A percentile compares a stretch with the other conserved stretches of the same genome.
Evolutionary conservation across 129 eudicot species (phyloP).

Genomic region (Sambucus nigra): DNA sequence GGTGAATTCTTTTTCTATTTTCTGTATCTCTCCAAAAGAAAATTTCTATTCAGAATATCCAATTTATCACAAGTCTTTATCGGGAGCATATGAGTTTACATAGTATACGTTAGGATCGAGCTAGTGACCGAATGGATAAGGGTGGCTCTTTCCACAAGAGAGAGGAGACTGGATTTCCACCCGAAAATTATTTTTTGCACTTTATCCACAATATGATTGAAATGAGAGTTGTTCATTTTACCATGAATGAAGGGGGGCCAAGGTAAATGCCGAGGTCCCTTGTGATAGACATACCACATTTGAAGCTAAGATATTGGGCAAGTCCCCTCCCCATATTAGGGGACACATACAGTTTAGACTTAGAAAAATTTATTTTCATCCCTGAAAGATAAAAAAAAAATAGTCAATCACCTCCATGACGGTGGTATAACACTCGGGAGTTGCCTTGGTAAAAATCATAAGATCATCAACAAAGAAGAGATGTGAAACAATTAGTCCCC

Average conservation of each 20-base stretch:
- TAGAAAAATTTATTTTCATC: too few species aligned
- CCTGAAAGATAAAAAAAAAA: too few species aligned
- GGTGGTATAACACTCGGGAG: too few species aligned
- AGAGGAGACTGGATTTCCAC: not conserved
- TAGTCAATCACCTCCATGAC: too few species aligned
- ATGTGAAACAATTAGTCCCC: not conserved
- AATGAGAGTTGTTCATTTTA: too few species aligned
- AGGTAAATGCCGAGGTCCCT: too few species aligned
- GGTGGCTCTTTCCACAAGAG: not conserved
- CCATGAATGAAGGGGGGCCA: too few species aligned
- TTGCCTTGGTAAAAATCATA: too few species aligned
- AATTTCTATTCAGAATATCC: not conserved
- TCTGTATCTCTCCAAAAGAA: not conserved
- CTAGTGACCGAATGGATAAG: not conserved
- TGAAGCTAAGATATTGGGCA: too few species aligned
- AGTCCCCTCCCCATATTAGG: too few species aligned
- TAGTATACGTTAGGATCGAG: not conserved
- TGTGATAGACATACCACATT: too few species aligned
- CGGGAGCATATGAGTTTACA: not conserved
- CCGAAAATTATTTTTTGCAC: not conserved
- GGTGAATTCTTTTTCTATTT: not conserved
- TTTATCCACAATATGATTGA: not conserved
- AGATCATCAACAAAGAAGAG: not conserved
- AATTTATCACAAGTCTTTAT: not conserved
- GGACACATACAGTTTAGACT: too few species aligned